Base-by-base conservation (phyloP, 108 stramenopile genomes). In the Hondaea fermentalgiana region DNA sequence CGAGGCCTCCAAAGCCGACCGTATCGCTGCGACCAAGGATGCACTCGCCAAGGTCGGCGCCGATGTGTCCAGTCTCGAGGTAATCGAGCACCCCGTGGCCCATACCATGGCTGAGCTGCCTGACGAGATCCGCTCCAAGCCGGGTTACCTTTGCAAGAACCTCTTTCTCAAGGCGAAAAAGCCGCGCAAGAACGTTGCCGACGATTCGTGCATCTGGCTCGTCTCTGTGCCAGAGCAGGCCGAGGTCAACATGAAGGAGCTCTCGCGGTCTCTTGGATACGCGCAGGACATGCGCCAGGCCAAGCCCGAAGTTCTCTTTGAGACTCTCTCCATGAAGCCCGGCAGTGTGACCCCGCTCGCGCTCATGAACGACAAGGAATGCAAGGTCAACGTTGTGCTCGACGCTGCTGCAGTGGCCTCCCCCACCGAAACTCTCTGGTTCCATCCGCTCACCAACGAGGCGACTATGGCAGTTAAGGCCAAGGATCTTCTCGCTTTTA, bases 391-490 rank as follows among this genome's bases (percentile, higher is more conserved):
- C 83, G 55, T 89, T 6, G 76, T 51, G 23, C 58, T 89, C 17
- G 89, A 89, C 83, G 45, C 43, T 19, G n/a, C 51, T 43, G 14
- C 88, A 28, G 44, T 43, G 10, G 60, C 88, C 49, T 53, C 43
- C 2, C 25, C 4, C 5, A 51, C 6, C 23, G 51, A 23, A 12
- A 55, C 28, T 17, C 42, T 76, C 71, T 42, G 88, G 71, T 55
- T 89, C 49, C 89, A 89, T 47, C 89, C 89, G 49, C 64, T 89
- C 58, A 89, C 51, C 4, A 89, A 89, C 60, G 89, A 89, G 55
- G 89, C 89, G 42, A 49, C 83, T 5, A 72, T 87, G 44, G 89
- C 6, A 19, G 25, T 89, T 21, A 23, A n/a, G 44, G 43, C 35
- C 76, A 35, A 53, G 89, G 49, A 87, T 25, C 72, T 89, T 8